These are phyloP conservation scores for Phyllosticta capitalensis DNA, from an alignment of 2,329 filamentous ascomycete genomes.

Conservation along the genomic window DNA sequence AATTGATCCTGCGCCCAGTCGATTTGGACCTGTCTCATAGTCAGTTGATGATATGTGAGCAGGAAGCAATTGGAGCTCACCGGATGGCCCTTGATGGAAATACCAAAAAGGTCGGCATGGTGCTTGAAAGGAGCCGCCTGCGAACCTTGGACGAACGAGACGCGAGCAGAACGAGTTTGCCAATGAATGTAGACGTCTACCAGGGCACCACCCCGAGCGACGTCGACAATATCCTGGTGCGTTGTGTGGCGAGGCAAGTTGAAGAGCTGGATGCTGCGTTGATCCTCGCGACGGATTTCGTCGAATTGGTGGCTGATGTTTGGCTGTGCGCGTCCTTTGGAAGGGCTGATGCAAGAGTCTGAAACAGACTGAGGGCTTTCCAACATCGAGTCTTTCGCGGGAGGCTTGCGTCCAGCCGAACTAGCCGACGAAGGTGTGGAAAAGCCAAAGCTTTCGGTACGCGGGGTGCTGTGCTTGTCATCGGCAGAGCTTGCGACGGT, in stretches of 20 bases:
- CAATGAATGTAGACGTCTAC: slow-evolving; percentile 57
- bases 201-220: slow-evolving; percentile 60
- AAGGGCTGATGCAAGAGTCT: not conserved
- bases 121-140: slow-evolving; percentile 50
- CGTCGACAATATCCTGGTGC: slow-evolving; percentile 54
- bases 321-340: not conserved
- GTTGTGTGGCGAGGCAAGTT: slow-evolving; percentile 55
- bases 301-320: not conserved
- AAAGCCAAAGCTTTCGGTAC: not conserved
- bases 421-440: not conserved
- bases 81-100: slow-evolving; percentile 60
- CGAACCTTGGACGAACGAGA: slow-evolving; percentile 60
- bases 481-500: not conserved
- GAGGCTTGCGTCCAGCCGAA: not conserved
- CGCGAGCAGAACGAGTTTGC: slow-evolving; percentile 49
- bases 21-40: slow-evolving; percentile 49
- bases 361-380: not conserved
- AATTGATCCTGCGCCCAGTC: slow-evolving; percentile 66
- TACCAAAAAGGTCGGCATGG: slow-evolving; percentile 52
- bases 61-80: slow-evolving; percentile 38
- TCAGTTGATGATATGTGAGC: not conserved
- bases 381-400: not conserved
- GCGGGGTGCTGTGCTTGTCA: not conserved
- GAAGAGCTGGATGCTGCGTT: slow-evolving; percentile 52
- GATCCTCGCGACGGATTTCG: slow-evolving; percentile 2